Evolutionary conservation across 2,329 filamentous ascomycete species (phyloP).

Genomic region (Sporothrix variecibatus): DNA sequence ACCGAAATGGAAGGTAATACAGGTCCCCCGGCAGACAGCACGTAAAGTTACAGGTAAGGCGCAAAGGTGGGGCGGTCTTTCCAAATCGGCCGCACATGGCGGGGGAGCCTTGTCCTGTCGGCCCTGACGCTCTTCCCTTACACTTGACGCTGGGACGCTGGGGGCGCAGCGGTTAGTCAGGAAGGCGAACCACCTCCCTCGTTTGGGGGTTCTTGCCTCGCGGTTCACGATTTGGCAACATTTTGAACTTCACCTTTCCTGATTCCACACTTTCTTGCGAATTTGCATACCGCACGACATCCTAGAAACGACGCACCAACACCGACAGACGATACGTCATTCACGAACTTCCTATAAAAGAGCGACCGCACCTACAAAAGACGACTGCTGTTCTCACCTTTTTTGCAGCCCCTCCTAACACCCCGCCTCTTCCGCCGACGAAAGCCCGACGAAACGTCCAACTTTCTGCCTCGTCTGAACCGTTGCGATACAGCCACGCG

Average conservation of each 20-base stretch:
- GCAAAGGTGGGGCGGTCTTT: background rate
- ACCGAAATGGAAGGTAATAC: background rate
- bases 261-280: background rate
- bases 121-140: background rate
- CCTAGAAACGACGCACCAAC: background rate
- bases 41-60: background rate
- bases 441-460: background rate
- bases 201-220: background rate
- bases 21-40: background rate
- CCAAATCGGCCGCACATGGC: background rate
- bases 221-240: background rate
- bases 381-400: background rate
- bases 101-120: conserved; percentile 16
- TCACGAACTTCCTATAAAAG: background rate
- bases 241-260: background rate
- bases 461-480: background rate
- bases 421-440: background rate
- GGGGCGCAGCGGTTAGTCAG: conserved; percentile 6
- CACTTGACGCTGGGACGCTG: background rate
- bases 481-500: background rate
- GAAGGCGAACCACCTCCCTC: background rate
- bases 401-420: background rate
- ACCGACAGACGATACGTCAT: background rate
- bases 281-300: background rate
- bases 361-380: background rate